Evolutionary conservation across 805 yeast genomes (phyloP).

Genomic region (Candida caryicola): DNA sequence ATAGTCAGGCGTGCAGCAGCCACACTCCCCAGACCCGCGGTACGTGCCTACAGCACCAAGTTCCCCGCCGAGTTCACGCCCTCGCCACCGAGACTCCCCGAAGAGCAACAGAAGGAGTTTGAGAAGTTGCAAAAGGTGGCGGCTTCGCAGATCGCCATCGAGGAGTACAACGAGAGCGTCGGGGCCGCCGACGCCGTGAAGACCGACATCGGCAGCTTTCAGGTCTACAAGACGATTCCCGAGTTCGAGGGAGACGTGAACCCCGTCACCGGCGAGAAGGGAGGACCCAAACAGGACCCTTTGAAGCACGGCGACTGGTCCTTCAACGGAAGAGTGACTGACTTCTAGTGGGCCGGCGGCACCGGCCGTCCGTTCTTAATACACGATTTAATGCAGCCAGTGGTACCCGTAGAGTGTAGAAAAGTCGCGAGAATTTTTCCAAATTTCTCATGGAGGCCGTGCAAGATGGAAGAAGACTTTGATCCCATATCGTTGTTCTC

Average conservation of each 20-base stretch:
- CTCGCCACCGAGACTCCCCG: conserved; percentile 70
- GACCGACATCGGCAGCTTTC: conserved; percentile 61
- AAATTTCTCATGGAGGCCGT: neutral
- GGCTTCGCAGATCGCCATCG: conserved; percentile 71
- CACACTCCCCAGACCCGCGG: neutral
- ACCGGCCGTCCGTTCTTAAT: neutral
- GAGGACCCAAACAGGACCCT: conserved; percentile 98
- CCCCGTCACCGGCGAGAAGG: conserved; percentile 91
- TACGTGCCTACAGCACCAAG: conserved; percentile 15
- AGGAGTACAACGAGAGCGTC: conserved; percentile 59
- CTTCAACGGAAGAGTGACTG: conserved; percentile 94
- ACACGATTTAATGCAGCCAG: neutral
- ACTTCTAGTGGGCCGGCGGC: conserved; percentile 49
- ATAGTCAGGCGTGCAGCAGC: neutral
- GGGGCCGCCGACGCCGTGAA: conserved; percentile 29
- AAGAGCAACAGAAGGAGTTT: conserved; percentile 86
- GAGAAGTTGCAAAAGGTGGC: conserved; percentile 83
- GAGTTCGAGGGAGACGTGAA: conserved; percentile 94
- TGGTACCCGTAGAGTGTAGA: neutral
- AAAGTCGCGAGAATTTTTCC: neutral
- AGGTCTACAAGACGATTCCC: conserved; percentile 73
- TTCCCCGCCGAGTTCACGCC: conserved; percentile 26
- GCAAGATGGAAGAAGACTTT: conserved; percentile 27
- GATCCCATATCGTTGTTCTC: conserved; percentile 43
- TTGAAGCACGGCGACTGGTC: conserved; percentile 89